Percentiles rank a stretch among this genome's conserved stretches.
Evolutionary conservation across 495 filamentous ascomycete species (phyloP).

Genomic region (Xylaria flabelliformis): DNA sequence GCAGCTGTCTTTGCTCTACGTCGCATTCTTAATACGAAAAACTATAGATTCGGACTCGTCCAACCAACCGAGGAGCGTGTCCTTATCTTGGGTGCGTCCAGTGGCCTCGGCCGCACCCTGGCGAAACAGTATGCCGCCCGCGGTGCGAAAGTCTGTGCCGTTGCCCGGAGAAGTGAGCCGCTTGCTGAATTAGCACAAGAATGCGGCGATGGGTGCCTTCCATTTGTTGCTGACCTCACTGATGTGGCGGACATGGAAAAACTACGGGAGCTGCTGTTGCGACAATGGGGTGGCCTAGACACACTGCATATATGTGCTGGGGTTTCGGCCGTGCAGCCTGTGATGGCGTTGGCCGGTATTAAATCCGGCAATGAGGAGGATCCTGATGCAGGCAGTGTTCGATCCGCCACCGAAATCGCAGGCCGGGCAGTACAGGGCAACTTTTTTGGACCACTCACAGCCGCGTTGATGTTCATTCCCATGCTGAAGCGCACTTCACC

Average conservation of each 20-base stretch:
- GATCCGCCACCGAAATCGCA: slow-evolving; percentile 28
- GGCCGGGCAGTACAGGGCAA: slow-evolving; percentile 36
- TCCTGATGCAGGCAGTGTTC: slow-evolving; percentile 32
- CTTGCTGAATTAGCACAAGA: slow-evolving; percentile 32
- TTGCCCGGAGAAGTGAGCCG: slow-evolving; percentile 36
- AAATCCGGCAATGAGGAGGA: slow-evolving; percentile 30
- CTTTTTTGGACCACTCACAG: slow-evolving; percentile 37
- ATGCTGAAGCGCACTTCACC: slow-evolving; percentile 38
- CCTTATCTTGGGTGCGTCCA: slow-evolving; percentile 41
- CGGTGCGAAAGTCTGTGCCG: slow-evolving; percentile 37
- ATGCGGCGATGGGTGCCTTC: slow-evolving; percentile 38
- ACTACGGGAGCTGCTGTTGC: slow-evolving; percentile 30
- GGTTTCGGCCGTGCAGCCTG: slow-evolving; percentile 42
- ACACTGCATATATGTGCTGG: slow-evolving; percentile 40
- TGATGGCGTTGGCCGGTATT: slow-evolving; percentile 37
- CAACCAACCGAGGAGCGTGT: slow-evolving; percentile 35
- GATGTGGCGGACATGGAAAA: slow-evolving; percentile 34
- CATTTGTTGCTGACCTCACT: slow-evolving; percentile 36
- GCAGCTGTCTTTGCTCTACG: slow-evolving; percentile 15
- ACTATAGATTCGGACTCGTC: slow-evolving; percentile 17
- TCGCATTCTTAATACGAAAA: not conserved
- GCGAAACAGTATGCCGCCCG: slow-evolving; percentile 36
- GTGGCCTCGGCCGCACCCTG: slow-evolving; percentile 38
- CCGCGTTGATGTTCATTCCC: slow-evolving; percentile 38
- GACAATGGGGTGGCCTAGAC: slow-evolving; percentile 39